Evolutionary conservation across 2,329 filamentous ascomycete genomes (phyloP).

Genomic region (Aspergillus pseudoviridinutans): DNA sequence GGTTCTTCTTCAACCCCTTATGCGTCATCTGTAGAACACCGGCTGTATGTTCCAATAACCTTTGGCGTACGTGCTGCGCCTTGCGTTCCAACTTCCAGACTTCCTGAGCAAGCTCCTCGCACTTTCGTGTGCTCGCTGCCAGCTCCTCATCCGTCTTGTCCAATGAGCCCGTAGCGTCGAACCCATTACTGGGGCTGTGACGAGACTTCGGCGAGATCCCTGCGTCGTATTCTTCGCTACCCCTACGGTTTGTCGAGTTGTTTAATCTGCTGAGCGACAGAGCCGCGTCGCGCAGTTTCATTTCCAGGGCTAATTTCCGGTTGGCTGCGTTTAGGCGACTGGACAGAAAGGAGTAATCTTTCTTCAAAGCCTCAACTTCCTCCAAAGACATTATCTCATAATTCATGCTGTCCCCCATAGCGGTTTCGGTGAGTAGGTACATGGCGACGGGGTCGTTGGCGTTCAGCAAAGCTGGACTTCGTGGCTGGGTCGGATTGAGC

Average conservation of each 20-base stretch:
- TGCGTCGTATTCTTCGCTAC: conserved; percentile 39
- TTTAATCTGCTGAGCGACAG: conserved; percentile 80
- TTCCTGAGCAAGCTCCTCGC: conserved; percentile 78
- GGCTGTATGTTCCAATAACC: conserved; percentile 83
- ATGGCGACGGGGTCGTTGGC: conserved; percentile 66
- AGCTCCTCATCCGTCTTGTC: conserved; percentile 69
- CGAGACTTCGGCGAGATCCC: conserved; percentile 44
- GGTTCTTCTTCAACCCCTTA: conserved; percentile 62
- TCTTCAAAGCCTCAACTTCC: conserved; percentile 88
- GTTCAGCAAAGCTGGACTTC: conserved; percentile 38
- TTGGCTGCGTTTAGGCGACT: conserved; percentile 77
- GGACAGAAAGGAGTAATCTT: conserved; percentile 68
- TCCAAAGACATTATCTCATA: conserved; percentile 86
- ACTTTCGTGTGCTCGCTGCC: conserved; percentile 69
- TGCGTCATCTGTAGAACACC: conserved; percentile 90
- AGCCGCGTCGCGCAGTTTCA: conserved; percentile 90
- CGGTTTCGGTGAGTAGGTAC: conserved; percentile 90
- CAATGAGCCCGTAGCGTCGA: conserved; percentile 41
- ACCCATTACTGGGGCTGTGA: conserved; percentile 51
- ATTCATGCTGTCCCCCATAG: conserved; percentile 78
- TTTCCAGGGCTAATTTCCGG: conserved; percentile 81
- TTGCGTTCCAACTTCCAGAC: conserved; percentile 75
- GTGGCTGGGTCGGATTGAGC: conserved; percentile 48
- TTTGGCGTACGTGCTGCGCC: conserved; percentile 68
- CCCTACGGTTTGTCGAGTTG: conserved; percentile 56